Evolutionary conservation across 352 stramenopile species (phyloP).

Genomic region (Phytophthora boehmeriae): DNA sequence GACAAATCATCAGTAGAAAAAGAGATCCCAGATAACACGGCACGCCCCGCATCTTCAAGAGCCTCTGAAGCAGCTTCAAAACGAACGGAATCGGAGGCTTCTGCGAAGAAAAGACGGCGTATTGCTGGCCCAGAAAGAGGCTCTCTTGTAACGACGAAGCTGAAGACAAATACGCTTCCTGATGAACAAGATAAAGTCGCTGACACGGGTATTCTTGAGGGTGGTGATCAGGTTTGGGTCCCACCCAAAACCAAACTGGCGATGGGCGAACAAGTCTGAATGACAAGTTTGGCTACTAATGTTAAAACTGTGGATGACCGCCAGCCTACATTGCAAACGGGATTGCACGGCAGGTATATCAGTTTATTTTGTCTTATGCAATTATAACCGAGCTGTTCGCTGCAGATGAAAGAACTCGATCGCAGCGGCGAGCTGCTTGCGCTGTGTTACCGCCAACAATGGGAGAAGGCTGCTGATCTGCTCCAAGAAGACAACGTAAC

Average conservation of each 20-base stretch:
- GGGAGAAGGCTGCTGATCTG: conserved; percentile 27
- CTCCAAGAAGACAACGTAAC: conserved; percentile 18
- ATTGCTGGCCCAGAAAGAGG: conserved; percentile 43
- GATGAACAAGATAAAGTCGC: background rate
- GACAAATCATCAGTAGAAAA: conserved; percentile 3
- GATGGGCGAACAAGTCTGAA: conserved; percentile 86
- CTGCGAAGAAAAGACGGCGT: conserved; percentile 42
- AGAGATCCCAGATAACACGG: background rate
- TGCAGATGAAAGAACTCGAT: conserved; percentile 31
- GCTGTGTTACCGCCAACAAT: conserved; percentile 47
- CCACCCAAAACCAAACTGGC: conserved; percentile 81
- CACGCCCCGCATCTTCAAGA: conserved; percentile 2
- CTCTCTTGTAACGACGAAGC: conserved; percentile 11
- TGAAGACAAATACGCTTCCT: background rate
- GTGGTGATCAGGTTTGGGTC: conserved; percentile 80
- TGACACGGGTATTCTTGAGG: conserved; percentile 55
- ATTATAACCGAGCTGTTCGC: conserved; percentile 5
- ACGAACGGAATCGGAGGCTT: conserved; percentile 1
- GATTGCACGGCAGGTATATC: too few species aligned
- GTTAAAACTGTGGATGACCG: background rate
- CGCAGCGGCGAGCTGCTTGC: conserved; percentile 45
- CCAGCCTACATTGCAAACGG: background rate
- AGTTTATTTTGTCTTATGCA: too few species aligned
- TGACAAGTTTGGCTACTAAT: conserved; percentile 88
- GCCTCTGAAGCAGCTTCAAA: background rate